A percentile compares a stretch with the other conserved stretches of the same genome.
phyloP scores from a whole-genome alignment of 2,329 filamentous ascomycete species.

The Colletotrichum sp. region DNA sequence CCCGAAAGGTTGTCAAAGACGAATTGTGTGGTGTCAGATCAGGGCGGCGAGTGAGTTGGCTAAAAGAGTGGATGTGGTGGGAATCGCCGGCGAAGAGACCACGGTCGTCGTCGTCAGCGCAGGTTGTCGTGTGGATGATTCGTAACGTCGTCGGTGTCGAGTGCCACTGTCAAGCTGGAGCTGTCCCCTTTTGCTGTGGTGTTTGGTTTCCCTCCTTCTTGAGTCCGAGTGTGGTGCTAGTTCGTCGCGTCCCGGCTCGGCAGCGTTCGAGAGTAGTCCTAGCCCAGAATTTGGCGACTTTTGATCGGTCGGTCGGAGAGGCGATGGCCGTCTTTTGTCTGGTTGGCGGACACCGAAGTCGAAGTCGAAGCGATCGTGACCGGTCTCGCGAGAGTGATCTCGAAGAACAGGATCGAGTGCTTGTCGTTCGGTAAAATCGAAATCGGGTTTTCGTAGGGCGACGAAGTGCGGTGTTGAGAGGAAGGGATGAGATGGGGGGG shows the following conservation, averaged over 20 bases:
- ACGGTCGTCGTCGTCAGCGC: slow-evolving; percentile 14
- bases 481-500: slow-evolving; percentile 20
- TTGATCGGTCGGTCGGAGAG: background rate
- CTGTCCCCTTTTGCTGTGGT: background rate
- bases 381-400: background rate
- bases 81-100: background rate
- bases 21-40: background rate
- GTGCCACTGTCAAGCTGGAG: background rate
- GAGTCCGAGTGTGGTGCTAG: background rate
- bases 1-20: background rate
- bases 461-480: slow-evolving; percentile 9
- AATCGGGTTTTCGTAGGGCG: slow-evolving; percentile 8
- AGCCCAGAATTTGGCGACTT: background rate
- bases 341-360: background rate
- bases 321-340: background rate
- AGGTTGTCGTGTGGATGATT: background rate
- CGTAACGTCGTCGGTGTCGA: slow-evolving; percentile 1
- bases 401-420: background rate
- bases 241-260: slow-evolving; percentile 1
- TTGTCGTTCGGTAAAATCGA: slow-evolving; percentile 15
- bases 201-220: background rate
- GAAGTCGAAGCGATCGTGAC: slow-evolving; percentile 1
- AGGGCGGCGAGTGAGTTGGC: background rate
- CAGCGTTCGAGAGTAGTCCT: background rate
- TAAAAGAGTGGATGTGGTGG: background rate